Evolutionary conservation across 257 asterid genomes (phyloP).

Genomic region (Rehmannia glutinosa): DNA sequence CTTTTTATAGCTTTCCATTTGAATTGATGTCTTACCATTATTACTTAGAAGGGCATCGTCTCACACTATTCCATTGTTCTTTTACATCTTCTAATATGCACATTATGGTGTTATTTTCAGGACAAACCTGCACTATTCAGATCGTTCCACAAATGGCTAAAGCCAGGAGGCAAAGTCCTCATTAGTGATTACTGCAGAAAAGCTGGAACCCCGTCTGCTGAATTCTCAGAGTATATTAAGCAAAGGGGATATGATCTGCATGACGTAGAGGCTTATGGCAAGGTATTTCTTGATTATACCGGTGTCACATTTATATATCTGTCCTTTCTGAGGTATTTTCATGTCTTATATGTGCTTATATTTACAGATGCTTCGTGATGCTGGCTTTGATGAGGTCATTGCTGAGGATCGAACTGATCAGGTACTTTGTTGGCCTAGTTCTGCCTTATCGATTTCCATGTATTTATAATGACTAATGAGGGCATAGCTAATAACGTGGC

Average conservation of each 20-base stretch:
- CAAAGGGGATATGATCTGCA: slow-evolving; percentile 92
- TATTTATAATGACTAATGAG: no score
- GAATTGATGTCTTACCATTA: no score
- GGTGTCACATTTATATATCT: no score
- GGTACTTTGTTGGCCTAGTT: slow-evolving; percentile 37
- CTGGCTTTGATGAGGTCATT: slow-evolving; percentile 77
- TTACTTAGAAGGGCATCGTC: no score
- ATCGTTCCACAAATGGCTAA: slow-evolving; percentile 93
- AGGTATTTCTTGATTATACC: slow-evolving; percentile 50
- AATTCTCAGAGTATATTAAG: slow-evolving; percentile 71
- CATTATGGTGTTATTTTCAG: slow-evolving; percentile 34
- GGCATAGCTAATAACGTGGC: not conserved
- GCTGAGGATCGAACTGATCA: slow-evolving; percentile 94
- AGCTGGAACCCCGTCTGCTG: slow-evolving; percentile 66
- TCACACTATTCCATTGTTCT: not conserved
- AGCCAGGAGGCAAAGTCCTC: slow-evolving; percentile 94
- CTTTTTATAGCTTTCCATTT: no score
- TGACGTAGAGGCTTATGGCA: slow-evolving; percentile 73
- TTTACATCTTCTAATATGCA: not conserved
- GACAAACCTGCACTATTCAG: slow-evolving; percentile 89
- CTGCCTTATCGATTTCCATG: not conserved
- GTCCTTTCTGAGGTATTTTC: not conserved
- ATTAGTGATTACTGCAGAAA: slow-evolving; percentile 90
- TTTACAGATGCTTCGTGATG: slow-evolving; percentile 83
- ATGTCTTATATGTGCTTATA: not conserved